Evolutionary conservation across 192 early-diverging fungal genomes (phyloP), one percentile per base, ranked within the genome.

Genomic region (Mortierella antarctica): DNA sequence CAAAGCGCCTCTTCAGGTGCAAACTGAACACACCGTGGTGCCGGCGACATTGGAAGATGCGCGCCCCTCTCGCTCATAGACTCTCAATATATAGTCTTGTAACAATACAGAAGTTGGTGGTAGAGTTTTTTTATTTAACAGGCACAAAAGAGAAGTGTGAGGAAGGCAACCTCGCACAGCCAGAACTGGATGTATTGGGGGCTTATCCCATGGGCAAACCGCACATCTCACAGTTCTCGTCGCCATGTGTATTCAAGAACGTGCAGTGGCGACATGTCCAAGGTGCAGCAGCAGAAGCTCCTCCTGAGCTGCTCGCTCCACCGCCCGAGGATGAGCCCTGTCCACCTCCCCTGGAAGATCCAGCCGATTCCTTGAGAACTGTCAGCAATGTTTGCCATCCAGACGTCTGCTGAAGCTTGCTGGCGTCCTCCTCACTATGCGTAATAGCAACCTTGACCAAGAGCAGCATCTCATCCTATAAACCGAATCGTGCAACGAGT

Each of bases 191-290:
- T 2, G 17, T 20, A 6, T 20, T 23, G 5, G 6, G 6, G 15
- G 39, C 7, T 80, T 80, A 80, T 63, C 77, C 83, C 57, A 85
- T 82, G 14, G 94, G 95, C 48, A 96, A 84, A 20, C 91, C 93
- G 75, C 95, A 96, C 86, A 96, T 94, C 74, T 94, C 92, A 75
- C 95, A 96, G 40, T 82, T 91, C 57, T 83, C 87, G 42, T 84
- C 86, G 0, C 84, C 73, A 23, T 70, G 74, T 41, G 85, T 77
- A 82, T 96, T 96, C n/a, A 74, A 63, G 78, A 90, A 95, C 14
- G 95, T 96, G 79, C 95, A 96, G 75, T 95, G 92, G 57, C 87
- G 83, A 75, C 94, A 96, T 51, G 83, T 85, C 85, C 89, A 89
- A 53, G 87, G 71, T 5, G 73, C 74, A 50, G 54, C 48, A 2